Conservation (phyloP, 164 flowering plant species). For the Echeveria elegans region DNA sequence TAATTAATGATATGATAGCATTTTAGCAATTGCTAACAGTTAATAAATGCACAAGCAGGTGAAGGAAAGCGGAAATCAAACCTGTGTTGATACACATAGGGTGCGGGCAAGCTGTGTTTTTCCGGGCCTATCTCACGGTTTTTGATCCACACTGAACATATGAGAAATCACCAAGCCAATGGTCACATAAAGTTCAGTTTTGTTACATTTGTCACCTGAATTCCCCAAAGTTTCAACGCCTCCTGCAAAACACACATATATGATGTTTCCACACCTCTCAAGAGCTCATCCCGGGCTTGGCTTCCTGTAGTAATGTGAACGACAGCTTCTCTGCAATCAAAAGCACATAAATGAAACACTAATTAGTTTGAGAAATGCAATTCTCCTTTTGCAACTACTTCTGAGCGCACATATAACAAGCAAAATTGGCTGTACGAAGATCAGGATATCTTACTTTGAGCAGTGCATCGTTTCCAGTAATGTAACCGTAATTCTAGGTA, state of each 20-base stretch:
- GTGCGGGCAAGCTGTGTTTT: constrained; percentile 99
- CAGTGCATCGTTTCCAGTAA: constrained; percentile 93
- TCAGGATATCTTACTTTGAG: constrained; percentile 48
- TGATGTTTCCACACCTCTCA: constrained; percentile 55
- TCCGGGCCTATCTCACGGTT: constrained; percentile 54
- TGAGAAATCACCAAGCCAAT: neutral
- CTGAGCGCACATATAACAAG: neutral
- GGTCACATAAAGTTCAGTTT: neutral
- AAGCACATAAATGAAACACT: neutral
- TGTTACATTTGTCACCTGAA: constrained; percentile 46
- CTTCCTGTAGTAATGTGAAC: constrained; percentile 89
- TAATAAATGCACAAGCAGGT: neutral
- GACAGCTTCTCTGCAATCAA: constrained; percentile 57
- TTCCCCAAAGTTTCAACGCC: constrained; percentile 97
- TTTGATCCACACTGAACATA: neutral
- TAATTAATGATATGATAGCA: neutral
- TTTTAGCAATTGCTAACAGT: neutral
- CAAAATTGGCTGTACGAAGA: constrained; percentile 5
- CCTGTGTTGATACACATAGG: constrained; percentile 94
- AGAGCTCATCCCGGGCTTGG: constrained; percentile 87
- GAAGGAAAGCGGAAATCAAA: constrained; percentile 13
- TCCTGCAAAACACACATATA: constrained; percentile 31
- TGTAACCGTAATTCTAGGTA: constrained; percentile 76
- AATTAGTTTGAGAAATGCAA: neutral
- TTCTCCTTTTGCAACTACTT: neutral